Evolutionary conservation across 768 basidiomycete species (phyloP).

Genomic region (Rhodosporidiobolus sp.): DNA sequence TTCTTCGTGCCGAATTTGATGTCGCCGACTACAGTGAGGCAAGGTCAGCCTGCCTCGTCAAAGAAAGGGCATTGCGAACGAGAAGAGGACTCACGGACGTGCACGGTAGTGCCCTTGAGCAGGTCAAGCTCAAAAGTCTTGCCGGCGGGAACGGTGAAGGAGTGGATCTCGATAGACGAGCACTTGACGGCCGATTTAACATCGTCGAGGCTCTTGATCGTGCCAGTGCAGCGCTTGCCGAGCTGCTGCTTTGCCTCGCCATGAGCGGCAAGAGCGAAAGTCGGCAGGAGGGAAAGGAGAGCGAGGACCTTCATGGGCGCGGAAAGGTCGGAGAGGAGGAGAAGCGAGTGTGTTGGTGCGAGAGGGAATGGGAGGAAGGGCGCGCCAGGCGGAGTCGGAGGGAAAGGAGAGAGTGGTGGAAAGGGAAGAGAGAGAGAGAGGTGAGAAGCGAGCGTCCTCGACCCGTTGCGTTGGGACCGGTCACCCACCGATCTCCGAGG

Average conservation of each 20-base stretch:
- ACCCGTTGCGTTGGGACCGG: too few species aligned
- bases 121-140: slow-evolving; percentile 1
- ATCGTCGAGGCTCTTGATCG: background rate
- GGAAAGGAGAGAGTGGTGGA: too few species aligned
- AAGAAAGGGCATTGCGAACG: too few species aligned
- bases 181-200: background rate
- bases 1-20: slow-evolving; percentile 1
- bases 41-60: background rate
- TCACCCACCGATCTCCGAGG: too few species aligned
- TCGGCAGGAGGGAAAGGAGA: background rate
- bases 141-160: slow-evolving; percentile 4
- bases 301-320: too few species aligned
- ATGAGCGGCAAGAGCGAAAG: background rate
- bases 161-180: background rate
- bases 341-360: too few species aligned
- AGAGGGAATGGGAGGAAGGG: too few species aligned
- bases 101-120: background rate
- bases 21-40: background rate
- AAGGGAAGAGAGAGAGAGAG: too few species aligned
- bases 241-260: background rate
- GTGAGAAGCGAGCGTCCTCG: too few species aligned
- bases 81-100: background rate
- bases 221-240: slow-evolving; percentile 2
- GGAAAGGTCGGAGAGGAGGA: too few species aligned
- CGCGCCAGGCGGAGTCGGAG: too few species aligned